These are phyloP conservation scores for Acanthamoeba castellanii DNA, from an alignment of 208 protist species.

Conservation along the genomic window DNA sequence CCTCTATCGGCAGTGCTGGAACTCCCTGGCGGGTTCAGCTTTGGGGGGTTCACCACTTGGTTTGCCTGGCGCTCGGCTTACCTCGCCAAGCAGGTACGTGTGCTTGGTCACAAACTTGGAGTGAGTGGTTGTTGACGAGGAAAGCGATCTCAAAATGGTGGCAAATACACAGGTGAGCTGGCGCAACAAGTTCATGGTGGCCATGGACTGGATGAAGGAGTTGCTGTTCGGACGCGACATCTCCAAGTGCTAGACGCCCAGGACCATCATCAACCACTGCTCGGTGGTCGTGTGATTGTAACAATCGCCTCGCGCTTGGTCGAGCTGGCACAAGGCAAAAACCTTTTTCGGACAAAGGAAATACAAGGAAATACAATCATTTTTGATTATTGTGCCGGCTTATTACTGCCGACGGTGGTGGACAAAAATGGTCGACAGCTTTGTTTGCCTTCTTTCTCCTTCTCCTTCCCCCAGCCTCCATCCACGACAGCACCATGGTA, in stretches of 20 bases:
- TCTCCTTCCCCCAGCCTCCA: constrained; percentile 38
- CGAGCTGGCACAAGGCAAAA: too few species aligned
- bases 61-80: constrained; percentile 40
- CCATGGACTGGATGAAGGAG: constrained; percentile 62
- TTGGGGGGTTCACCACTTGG: constrained; percentile 56
- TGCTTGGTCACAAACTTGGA: not conserved
- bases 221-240: constrained; percentile 53
- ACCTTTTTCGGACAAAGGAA: too few species aligned
- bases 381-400: not conserved
- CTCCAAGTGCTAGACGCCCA: not conserved
- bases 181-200: constrained; percentile 62
- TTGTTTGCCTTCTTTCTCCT: constrained; percentile 22
- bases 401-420: not conserved
- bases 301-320: too few species aligned
- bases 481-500: constrained; percentile 58
- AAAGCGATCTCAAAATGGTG: too few species aligned
- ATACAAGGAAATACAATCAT: not conserved
- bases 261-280: too few species aligned
- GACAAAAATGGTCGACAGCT: constrained; percentile 3
- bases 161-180: constrained; percentile 18
- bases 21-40: constrained; percentile 25
- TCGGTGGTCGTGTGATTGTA: too few species aligned
- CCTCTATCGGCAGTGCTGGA: not conserved
- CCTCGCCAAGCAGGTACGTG: not conserved
- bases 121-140: not conserved